These are phyloP conservation scores for Zelopaecilomyces penicillatus DNA, from an alignment of 2,329 filamentous ascomycete genomes.

Conservation along the genomic window DNA sequence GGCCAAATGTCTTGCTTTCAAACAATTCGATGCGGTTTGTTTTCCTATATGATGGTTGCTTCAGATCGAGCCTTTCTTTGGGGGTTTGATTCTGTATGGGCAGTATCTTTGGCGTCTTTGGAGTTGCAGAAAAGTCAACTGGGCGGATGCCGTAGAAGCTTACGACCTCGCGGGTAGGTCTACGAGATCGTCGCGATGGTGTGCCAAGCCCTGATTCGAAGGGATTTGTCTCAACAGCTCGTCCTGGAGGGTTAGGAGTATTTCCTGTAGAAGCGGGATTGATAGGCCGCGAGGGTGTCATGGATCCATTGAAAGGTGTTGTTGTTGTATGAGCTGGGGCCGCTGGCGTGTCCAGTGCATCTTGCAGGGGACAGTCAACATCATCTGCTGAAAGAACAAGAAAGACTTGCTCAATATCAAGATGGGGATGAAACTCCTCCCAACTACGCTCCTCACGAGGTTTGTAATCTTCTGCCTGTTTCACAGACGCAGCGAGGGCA, in stretches of 20 bases:
- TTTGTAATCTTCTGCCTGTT: conserved; percentile 93
- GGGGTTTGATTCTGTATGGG: conserved; percentile 72
- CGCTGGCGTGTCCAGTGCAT: conserved; percentile 29
- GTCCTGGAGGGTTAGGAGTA: conserved; percentile 31
- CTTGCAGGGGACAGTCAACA: conserved; percentile 61
- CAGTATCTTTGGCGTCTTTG: conserved; percentile 56
- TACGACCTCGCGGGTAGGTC: conserved; percentile 42
- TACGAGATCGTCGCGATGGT: conserved; percentile 28
- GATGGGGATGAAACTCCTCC: conserved; percentile 94
- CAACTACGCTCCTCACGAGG: conserved; percentile 92
- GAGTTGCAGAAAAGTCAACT: conserved; percentile 34
- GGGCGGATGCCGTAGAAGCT: conserved; percentile 45
- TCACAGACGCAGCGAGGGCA: conserved; percentile 76
- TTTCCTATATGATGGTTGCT: conserved; percentile 64
- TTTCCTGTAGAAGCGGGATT: conserved; percentile 35
- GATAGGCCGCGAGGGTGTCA: conserved; percentile 38
- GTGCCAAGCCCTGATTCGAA: conserved; percentile 23
- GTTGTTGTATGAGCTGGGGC: conserved; percentile 14
- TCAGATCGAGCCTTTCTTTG: conserved; percentile 71
- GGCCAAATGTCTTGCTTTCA: conserved; percentile 77
- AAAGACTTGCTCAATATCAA: conserved; percentile 79
- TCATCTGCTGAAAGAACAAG: conserved; percentile 74
- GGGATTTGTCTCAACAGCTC: conserved; percentile 20
- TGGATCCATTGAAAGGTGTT: conserved; percentile 30
- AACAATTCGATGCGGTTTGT: conserved; percentile 73